These are phyloP conservation scores for Biancaea sappan DNA, from an alignment of 306 rosid genomes.

Conservation along the genomic window DNA sequence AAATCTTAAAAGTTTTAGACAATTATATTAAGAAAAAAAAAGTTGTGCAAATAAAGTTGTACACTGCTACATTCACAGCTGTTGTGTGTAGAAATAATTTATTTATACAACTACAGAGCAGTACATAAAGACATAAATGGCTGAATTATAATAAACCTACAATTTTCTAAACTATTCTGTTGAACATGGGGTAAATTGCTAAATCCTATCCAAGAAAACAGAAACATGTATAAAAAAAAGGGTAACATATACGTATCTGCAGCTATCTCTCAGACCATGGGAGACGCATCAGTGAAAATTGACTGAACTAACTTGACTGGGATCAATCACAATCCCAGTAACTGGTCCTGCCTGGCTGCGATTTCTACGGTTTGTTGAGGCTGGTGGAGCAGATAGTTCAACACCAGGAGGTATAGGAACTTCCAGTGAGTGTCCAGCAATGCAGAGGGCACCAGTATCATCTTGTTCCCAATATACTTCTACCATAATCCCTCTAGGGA, in stretches of 20 bases:
- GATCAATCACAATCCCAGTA: conserved; percentile 60
- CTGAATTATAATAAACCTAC: background rate
- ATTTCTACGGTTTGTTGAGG: conserved; percentile 33
- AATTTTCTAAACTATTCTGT: background rate
- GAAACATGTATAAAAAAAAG: background rate
- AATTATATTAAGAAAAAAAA: too few relatives aligned
- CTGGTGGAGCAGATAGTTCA: conserved; percentile 35
- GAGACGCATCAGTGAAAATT: conserved; percentile 32
- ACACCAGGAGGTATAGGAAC: conserved; percentile 51
- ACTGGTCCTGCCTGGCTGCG: conserved; percentile 32
- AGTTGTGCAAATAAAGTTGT: background rate
- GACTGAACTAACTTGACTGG: conserved; percentile 44
- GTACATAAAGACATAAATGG: background rate
- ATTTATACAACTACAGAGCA: background rate
- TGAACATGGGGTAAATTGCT: background rate
- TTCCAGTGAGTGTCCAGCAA: conserved; percentile 64
- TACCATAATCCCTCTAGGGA: conserved; percentile 75
- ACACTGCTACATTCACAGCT: background rate
- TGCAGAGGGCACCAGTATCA: conserved; percentile 71
- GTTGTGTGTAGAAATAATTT: background rate
- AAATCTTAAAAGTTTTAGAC: too few relatives aligned
- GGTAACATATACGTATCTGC: background rate
- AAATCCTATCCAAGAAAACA: background rate
- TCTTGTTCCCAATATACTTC: conserved; percentile 89
- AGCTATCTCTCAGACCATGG: background rate